Conservation (phyloP, 2,329 filamentous ascomycete genomes). For the Lasiodiplodia theobromae region DNA sequence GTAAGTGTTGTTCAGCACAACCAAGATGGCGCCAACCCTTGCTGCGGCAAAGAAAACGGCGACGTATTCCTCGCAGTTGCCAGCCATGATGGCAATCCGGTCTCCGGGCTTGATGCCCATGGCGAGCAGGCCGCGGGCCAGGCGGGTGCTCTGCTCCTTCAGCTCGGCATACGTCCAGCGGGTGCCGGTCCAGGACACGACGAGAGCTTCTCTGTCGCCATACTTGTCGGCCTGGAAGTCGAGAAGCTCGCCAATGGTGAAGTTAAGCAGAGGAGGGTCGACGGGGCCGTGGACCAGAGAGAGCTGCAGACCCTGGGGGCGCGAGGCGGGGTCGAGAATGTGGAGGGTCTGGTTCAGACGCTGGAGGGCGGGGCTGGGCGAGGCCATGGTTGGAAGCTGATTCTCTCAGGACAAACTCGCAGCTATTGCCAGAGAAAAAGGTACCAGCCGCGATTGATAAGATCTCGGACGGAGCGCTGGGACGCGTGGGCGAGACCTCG, state of each 20-base stretch:
- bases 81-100: constrained; percentile 76
- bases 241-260: constrained; percentile 76
- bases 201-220: constrained; percentile 61
- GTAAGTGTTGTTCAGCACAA: constrained; percentile 85
- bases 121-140: constrained; percentile 61
- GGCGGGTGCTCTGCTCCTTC: constrained; percentile 47
- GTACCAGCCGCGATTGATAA: constrained; percentile 10
- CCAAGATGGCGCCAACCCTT: constrained; percentile 59
- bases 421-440: constrained; percentile 1
- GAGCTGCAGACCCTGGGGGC: constrained; percentile 24
- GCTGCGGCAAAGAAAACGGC: constrained; percentile 77
- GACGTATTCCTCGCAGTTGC: constrained; percentile 64
- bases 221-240: constrained; percentile 73
- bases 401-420: neutral
- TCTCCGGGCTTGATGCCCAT: constrained; percentile 73
- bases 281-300: constrained; percentile 73
- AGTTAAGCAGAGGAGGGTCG: constrained; percentile 72
- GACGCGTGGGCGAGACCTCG: neutral
- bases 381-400: constrained; percentile 15
- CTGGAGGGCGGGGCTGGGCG: constrained; percentile 18
- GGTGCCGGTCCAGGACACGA: constrained; percentile 78
- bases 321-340: constrained; percentile 18
- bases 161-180: constrained; percentile 69
- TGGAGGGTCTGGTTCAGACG: constrained; percentile 26
- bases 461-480: neutral